A percentile compares a stretch with the other conserved stretches of the same genome.
Conservation (phyloP, 768 basidiomycete species). For the Kwoniella sp. region DNA sequence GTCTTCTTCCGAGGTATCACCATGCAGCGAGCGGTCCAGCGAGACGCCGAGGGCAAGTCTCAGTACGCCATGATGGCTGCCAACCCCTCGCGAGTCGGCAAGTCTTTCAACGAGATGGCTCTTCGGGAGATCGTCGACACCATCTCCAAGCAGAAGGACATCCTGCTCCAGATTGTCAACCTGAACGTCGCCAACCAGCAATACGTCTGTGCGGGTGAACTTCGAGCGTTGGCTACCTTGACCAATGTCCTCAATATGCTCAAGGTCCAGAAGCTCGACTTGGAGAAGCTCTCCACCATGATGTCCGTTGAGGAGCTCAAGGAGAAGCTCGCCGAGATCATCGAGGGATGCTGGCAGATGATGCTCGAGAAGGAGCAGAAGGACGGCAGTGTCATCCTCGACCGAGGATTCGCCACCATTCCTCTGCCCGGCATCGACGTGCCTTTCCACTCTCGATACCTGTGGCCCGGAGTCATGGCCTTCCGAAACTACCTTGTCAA, state of each 20-base stretch:
- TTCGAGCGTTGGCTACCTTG: slow-evolving; percentile 84
- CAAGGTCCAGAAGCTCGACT: slow-evolving; percentile 90
- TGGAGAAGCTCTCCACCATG: slow-evolving; percentile 75
- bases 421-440: slow-evolving; percentile 96
- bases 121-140: slow-evolving; percentile 95
- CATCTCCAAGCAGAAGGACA: slow-evolving; percentile 69
- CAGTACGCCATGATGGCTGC: slow-evolving; percentile 99
- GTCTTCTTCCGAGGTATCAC: slow-evolving; percentile 99
- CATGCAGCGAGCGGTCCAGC: slow-evolving; percentile 98
- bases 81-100: slow-evolving; percentile 90
- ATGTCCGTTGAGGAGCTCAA: slow-evolving; percentile 89
- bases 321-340: slow-evolving; percentile 89
- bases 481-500: slow-evolving; percentile 97
- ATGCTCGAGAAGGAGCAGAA: slow-evolving; percentile 72
- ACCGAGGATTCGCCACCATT: slow-evolving; percentile 94
- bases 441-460: slow-evolving; percentile 97
- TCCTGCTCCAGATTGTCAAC: slow-evolving; percentile 96
- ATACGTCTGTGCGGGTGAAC: slow-evolving; percentile 98
- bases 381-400: slow-evolving; percentile 86
- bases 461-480: slow-evolving; percentile 97
- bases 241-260: slow-evolving; percentile 95
- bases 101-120: slow-evolving; percentile 88
- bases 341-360: slow-evolving; percentile 70
- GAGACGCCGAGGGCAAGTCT: slow-evolving; percentile 84
- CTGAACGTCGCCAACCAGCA: slow-evolving; percentile 85